Base-by-base conservation (phyloP, 2,329 filamentous ascomycete species). In the Botryotinia narcissicola region DNA sequence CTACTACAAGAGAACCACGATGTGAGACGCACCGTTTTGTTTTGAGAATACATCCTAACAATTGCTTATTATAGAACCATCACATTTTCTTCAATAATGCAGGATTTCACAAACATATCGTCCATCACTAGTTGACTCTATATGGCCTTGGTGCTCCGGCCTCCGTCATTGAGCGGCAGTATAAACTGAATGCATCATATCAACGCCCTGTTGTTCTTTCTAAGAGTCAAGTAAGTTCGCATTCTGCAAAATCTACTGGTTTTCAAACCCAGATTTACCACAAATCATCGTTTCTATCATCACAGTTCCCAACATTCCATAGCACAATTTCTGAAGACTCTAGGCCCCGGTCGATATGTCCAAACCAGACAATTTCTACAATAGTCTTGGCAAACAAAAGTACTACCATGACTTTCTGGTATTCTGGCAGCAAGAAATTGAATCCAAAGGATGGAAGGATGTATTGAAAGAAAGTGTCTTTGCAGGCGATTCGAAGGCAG, bases 41-140 rank as follows among this genome's bases (percentile, higher is more conserved):
- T 22, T 70, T 37, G 25, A 22, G 29, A 9, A 25, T 40, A 40
- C 12, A 3, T 14, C 5, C 22, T 57, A 12, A 73, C 64, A 76
- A 62, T 74, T 66, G 64, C 48, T 44, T 67, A 14, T 51, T 59
- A 95, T 79, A 86, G 83, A 83, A 83, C 48, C 89, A 94, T 78
- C 92, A 97, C 80, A 91, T 94, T 73, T 97, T 91, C 83, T 97
- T 94, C 85, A 97, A 96, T 75, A 74, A 86, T 0, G 79, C 82
- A 2, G 91, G 92, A 0, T 97, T 92, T 75, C 95, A 98, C 79
- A 93, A 97, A 81, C 94, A 97, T 79, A 93, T 96, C 74, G 87
- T 86, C 5, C 94, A 97, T 78, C 90, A 94, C 51, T 83, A 97
- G 8, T 87, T 97, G 18, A 90, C 90, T 25, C 84, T 96, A 44